These are phyloP conservation scores for Clarireedia paspali DNA, from an alignment of 2,329 filamentous ascomycete genomes.

Conservation along the genomic window DNA sequence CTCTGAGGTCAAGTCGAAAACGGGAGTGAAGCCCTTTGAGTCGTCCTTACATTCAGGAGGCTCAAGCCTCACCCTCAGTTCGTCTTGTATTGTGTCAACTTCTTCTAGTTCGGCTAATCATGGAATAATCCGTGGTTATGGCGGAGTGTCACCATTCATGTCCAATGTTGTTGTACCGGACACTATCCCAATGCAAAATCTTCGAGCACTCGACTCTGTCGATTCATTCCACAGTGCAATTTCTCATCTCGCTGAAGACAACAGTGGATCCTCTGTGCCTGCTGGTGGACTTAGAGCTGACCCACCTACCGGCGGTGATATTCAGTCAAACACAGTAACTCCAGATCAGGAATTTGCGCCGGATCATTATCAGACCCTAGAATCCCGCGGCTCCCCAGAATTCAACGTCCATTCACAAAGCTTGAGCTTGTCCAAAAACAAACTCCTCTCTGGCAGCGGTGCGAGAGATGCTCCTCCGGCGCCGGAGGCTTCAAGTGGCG, in stretches of 20 bases:
- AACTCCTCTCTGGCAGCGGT: too few relatives aligned
- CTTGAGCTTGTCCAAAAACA: too few relatives aligned
- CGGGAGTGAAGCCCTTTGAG: background rate
- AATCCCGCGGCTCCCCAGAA: too few relatives aligned
- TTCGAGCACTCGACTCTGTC: slow-evolving; percentile 8
- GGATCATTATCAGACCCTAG: too few relatives aligned
- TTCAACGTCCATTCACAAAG: too few relatives aligned
- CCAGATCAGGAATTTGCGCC: too few relatives aligned
- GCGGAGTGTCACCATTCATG: background rate
- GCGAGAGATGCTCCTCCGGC: background rate
- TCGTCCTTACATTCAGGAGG: background rate
- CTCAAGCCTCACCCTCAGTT: background rate
- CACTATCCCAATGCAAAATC: background rate
- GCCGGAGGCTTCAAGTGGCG: background rate
- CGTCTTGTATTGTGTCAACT: background rate
- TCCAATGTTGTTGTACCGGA: background rate
- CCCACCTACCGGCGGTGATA: background rate
- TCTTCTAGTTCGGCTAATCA: background rate
- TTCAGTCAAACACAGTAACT: too few relatives aligned
- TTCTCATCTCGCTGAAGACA: background rate
- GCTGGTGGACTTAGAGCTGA: background rate
- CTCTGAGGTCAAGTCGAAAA: background rate
- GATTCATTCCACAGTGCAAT: slow-evolving; percentile 11
- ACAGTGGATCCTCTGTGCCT: background rate
- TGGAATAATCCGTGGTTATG: background rate